Evolutionary conservation across 306 rosid genomes (phyloP).

Genomic region (Hylodesmum podocarpum): DNA sequence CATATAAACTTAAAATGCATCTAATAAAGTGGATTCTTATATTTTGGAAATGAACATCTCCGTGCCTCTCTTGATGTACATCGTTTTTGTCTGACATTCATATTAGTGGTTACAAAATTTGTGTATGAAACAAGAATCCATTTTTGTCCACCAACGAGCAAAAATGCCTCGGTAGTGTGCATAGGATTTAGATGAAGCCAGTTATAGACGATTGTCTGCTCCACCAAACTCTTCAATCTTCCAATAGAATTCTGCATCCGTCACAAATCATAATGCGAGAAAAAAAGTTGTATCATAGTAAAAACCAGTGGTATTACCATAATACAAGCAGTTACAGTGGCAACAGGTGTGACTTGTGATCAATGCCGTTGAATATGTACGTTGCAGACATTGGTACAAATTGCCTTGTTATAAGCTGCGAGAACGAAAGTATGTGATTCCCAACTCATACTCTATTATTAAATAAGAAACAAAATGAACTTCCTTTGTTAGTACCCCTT

Average conservation of each 20-base stretch:
- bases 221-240: constrained; percentile 33
- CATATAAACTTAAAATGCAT: background rate
- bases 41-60: background rate
- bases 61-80: background rate
- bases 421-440: constrained; percentile 6
- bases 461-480: background rate
- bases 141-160: constrained; percentile 1
- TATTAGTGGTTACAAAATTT: constrained; percentile 27
- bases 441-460: background rate
- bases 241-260: constrained; percentile 26
- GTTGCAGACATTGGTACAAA: constrained; percentile 93
- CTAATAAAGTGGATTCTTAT: background rate
- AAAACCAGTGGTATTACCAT: constrained; percentile 24
- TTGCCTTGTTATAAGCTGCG: constrained; percentile 90
- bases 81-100: constrained; percentile 8
- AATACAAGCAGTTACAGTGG: constrained; percentile 44
- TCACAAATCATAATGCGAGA: background rate
- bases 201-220: background rate
- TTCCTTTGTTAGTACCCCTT: background rate
- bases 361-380: constrained; percentile 89
- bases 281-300: background rate
- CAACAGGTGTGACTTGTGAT: constrained; percentile 88
- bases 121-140: background rate
- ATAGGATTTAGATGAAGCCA: background rate
- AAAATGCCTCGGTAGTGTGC: constrained; percentile 1